Base-by-base conservation (phyloP, 208 protist species). In the Entamoeba histolytica region DNA sequence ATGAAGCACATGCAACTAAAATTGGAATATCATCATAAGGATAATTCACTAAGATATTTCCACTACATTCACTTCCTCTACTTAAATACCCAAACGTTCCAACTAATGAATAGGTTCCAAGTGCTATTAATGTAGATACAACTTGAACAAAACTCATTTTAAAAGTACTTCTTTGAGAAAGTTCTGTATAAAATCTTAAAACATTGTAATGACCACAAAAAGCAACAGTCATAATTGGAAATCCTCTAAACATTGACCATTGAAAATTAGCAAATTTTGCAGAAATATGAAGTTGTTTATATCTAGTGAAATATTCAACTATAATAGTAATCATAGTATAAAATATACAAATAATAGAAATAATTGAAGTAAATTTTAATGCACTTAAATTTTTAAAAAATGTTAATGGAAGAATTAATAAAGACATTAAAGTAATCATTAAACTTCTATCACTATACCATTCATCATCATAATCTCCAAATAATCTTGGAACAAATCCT, bases 181-280 rank as follows among this genome's bases (percentile, higher is more conserved):
- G 39, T 91, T 93, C 92, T 17, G 50, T 47, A 52, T 93, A 93
- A 44, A 93, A 31, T 5, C 91, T 91, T 5, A 49, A 17, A 14
- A 49, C 49, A 73, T 87, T 91, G 49, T 91, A 93, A 91, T 93
- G 92, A 14, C 57, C 92, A 52, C 57, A 91, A n/a, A 93, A 91
- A 12, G 92, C 19, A 44, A 78, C 69, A 49, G 92, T 91, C 31
- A 93, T 49, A 28, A 91, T 35, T 39, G 92, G 92, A 55, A 93
- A 49, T 31, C 57, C 44, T 49, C 31, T 12, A 78, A 93, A 50
- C 35, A 91, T 35, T 5, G 14, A 19, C 61, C 61, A 78, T 19
- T 31, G 14, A 19, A 19, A 28, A 31, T 78, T 78, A 31, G 28
- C 14, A 5, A 78, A 35, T n/a, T 6, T 4, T n/a, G 61, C 61